phyloP scores from a whole-genome alignment of 177 flowering plant genomes.

The Vitis hybrid region DNA sequence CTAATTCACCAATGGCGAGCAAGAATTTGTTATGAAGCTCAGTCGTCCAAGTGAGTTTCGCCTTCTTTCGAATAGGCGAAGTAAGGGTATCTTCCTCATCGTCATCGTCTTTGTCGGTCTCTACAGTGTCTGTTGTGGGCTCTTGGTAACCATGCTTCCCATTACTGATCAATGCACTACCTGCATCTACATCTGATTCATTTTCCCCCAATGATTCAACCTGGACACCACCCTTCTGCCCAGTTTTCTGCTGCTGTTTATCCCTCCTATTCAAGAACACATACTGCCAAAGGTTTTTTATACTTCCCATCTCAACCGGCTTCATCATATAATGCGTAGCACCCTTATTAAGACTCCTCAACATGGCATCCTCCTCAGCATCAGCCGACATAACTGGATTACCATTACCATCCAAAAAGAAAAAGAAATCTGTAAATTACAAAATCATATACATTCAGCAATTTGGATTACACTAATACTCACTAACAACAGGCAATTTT shows the following conservation, averaged over 20 bases:
- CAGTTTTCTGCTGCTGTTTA: neutral
- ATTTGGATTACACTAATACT: neutral
- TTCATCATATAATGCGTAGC: neutral
- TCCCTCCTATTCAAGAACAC: neutral
- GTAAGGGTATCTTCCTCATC: neutral
- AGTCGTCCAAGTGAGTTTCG: slow-evolving; percentile 9
- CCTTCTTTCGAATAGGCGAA: neutral
- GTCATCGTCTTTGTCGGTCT: neutral
- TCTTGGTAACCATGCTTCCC: neutral
- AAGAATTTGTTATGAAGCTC: slow-evolving; percentile 5
- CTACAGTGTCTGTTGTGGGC: neutral
- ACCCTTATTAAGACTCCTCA: neutral
- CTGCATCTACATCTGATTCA: neutral
- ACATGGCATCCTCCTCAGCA: neutral
- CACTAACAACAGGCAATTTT: slow-evolving; percentile 2
- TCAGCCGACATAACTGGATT: neutral
- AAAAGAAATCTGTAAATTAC: neutral
- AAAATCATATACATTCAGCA: neutral
- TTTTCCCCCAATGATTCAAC: neutral
- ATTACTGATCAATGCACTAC: neutral
- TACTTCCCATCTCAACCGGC: neutral
- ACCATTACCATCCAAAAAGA: neutral
- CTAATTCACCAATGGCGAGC: neutral
- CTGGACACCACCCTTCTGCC: neutral
- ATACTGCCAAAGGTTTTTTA: slow-evolving; percentile 3